Percentiles rank a stretch among this genome's conserved stretches.
Evolutionary conservation across 2,329 filamentous ascomycete species (phyloP).

Genomic region (Septoria linicola): DNA sequence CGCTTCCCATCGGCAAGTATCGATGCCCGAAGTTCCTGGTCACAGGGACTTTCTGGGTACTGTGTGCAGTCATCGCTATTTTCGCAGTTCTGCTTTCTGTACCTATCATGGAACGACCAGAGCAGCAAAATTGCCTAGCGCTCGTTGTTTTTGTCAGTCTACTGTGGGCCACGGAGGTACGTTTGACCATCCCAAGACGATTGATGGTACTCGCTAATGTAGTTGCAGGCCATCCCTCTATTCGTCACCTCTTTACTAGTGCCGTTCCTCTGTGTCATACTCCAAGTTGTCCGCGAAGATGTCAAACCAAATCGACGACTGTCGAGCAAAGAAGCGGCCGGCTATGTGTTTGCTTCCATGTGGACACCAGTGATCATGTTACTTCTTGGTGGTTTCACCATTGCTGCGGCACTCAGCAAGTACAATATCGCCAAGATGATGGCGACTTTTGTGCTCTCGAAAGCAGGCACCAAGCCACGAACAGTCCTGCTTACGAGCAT

Average conservation of each 20-base stretch:
- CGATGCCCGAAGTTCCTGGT: conserved; percentile 78
- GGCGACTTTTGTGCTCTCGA: conserved; percentile 92
- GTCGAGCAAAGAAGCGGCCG: conserved; percentile 74
- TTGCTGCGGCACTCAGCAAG: conserved; percentile 92
- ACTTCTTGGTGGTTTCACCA: conserved; percentile 89
- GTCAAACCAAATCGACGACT: conserved; percentile 68
- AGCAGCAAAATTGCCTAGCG: conserved; percentile 94
- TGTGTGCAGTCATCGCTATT: conserved; percentile 67
- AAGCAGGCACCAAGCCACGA: conserved; percentile 85
- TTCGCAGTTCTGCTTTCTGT: conserved; percentile 73
- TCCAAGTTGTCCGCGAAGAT: conserved; percentile 79
- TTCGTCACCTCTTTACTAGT: conserved; percentile 95
- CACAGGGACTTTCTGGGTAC: conserved; percentile 74
- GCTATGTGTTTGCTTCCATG: conserved; percentile 90
- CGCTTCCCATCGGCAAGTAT: conserved; percentile 77
- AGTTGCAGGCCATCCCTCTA: conserved; percentile 77
- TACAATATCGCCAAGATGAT: conserved; percentile 98
- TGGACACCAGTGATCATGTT: conserved; percentile 99
- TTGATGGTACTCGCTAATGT: conserved; percentile 24
- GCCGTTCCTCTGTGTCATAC: conserved; percentile 85
- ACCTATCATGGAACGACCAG: conserved; percentile 79
- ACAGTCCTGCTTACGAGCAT: conserved; percentile 96
- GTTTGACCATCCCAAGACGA: background rate
- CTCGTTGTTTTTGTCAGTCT: conserved; percentile 91
- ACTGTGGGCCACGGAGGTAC: conserved; percentile 91